A percentile compares a stretch with the other conserved stretches of the same genome.
Evolutionary conservation across 169 alveolate genomes (phyloP).

Genomic region (Plasmodium inui): DNA sequence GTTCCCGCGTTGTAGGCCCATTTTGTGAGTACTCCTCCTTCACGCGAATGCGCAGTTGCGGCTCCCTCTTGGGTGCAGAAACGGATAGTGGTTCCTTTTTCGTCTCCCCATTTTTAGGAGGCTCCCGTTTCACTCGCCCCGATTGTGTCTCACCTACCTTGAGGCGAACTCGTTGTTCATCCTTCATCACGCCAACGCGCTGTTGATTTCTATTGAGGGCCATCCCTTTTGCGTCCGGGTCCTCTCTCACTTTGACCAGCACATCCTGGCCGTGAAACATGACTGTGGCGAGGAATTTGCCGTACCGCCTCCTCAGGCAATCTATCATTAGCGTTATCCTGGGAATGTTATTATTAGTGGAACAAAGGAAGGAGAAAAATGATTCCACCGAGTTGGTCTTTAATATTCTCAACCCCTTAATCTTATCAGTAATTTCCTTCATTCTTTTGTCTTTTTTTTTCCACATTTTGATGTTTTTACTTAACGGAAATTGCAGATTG

Average conservation of each 20-base stretch:
- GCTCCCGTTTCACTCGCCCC: not conserved
- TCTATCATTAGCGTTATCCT: slow-evolving; percentile 81
- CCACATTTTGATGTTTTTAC: slow-evolving; percentile 73
- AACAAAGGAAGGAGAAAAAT: slow-evolving; percentile 85
- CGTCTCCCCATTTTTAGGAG: not conserved
- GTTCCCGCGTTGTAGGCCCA: not conserved
- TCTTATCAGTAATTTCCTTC: slow-evolving; percentile 72
- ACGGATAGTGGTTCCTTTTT: not conserved
- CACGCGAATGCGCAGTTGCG: not conserved
- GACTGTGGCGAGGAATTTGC: slow-evolving; percentile 74
- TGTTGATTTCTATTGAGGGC: not conserved
- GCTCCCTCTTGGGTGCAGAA: not conserved
- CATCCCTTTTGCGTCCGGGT: slow-evolving; percentile 38
- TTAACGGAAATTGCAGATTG: slow-evolving; percentile 53
- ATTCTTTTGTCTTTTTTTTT: slow-evolving; percentile 76
- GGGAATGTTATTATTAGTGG: slow-evolving; percentile 86
- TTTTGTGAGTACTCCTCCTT: not conserved
- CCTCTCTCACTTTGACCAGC: not conserved
- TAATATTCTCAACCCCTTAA: slow-evolving; percentile 80
- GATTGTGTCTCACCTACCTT: not conserved
- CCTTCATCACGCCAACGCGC: not conserved
- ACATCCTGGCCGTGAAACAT: slow-evolving; percentile 21
- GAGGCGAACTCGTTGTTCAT: not conserved
- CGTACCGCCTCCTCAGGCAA: slow-evolving; percentile 76
- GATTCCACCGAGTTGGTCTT: slow-evolving; percentile 83